A percentile compares a stretch with the other conserved stretches of the same genome.
These are phyloP conservation scores for Wallacemonas sp. DNA, from an alignment of 208 protist genomes.

Conservation along the genomic window DNA sequence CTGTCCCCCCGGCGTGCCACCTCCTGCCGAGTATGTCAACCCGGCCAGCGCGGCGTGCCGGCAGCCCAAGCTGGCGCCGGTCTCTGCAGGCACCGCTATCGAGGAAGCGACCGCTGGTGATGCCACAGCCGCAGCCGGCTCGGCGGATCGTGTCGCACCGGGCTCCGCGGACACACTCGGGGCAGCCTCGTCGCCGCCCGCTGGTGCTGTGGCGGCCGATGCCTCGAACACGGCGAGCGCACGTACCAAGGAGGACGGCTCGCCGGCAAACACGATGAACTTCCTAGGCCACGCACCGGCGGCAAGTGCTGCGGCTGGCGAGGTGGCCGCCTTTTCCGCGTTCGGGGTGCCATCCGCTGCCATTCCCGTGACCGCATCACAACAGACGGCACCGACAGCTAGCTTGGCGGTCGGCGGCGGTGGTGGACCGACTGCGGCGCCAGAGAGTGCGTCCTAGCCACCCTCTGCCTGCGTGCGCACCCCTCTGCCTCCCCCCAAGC, in stretches of 20 bases:
- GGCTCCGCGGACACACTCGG: not conserved
- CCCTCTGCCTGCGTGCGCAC: too few relatives aligned
- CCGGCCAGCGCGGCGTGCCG: not conserved
- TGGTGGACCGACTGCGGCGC: too few relatives aligned
- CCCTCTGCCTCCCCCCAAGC: too few relatives aligned
- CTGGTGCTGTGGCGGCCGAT: not conserved
- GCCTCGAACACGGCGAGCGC: not conserved
- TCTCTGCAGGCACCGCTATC: too few relatives aligned
- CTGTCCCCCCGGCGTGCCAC: conserved; percentile 49
- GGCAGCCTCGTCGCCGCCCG: not conserved
- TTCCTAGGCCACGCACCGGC: not conserved
- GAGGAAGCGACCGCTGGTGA: not conserved
- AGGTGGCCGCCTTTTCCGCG: not conserved
- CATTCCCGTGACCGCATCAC: too few relatives aligned
- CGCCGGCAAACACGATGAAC: not conserved
- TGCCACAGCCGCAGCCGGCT: not conserved
- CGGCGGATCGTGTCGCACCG: not conserved
- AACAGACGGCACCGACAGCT: too few relatives aligned
- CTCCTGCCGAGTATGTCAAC: conserved; percentile 36
- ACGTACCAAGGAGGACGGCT: not conserved
- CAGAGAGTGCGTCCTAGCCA: too few relatives aligned
- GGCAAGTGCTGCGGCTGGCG: not conserved
- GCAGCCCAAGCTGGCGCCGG: not conserved
- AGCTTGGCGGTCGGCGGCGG: not conserved
- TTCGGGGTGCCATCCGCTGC: not conserved